phyloP scores from a whole-genome alignment of 257 asterid genomes.

The Scutellaria barbata region DNA sequence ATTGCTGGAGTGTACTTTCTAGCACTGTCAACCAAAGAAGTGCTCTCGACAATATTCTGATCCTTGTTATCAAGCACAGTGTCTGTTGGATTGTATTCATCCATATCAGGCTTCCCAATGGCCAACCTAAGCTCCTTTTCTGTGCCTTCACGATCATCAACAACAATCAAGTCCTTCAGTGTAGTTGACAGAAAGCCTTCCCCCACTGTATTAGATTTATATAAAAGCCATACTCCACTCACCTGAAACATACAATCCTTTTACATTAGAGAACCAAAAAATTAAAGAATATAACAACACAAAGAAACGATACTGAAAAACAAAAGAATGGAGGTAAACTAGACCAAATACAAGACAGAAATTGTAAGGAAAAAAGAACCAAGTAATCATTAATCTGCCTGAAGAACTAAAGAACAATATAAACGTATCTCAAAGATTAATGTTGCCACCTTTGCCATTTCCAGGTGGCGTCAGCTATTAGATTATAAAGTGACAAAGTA shows the following conservation, averaged over 20 bases:
- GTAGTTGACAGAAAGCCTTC: slow-evolving; percentile 87
- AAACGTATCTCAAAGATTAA: neutral
- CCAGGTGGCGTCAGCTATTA: neutral
- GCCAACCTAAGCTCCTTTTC: slow-evolving; percentile 92
- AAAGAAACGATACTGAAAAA: neutral
- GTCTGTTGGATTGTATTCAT: slow-evolving; percentile 50
- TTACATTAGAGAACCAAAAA: slow-evolving; percentile 30
- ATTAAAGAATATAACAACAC: slow-evolving; percentile 1
- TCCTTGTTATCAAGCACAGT: slow-evolving; percentile 41
- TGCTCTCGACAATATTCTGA: slow-evolving; percentile 37
- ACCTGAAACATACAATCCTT: slow-evolving; percentile 56
- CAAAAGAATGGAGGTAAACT: slow-evolving; percentile 25
- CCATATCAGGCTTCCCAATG: slow-evolving; percentile 73
- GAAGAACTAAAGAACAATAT: slow-evolving; percentile 22
- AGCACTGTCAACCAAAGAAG: slow-evolving; percentile 40
- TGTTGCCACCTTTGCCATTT: neutral
- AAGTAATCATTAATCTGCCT: neutral
- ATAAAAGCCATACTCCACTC: slow-evolving; percentile 85
- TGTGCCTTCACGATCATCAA: slow-evolving; percentile 95
- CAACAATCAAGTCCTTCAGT: slow-evolving; percentile 74
- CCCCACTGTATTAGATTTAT: slow-evolving; percentile 69
- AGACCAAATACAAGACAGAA: slow-evolving; percentile 27
- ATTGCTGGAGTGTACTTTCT: slow-evolving; percentile 70
- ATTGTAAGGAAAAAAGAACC: neutral
- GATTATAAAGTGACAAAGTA: neutral